Base-by-base conservation (phyloP, 108 stramenopile species). In the Tribonema minus region DNA sequence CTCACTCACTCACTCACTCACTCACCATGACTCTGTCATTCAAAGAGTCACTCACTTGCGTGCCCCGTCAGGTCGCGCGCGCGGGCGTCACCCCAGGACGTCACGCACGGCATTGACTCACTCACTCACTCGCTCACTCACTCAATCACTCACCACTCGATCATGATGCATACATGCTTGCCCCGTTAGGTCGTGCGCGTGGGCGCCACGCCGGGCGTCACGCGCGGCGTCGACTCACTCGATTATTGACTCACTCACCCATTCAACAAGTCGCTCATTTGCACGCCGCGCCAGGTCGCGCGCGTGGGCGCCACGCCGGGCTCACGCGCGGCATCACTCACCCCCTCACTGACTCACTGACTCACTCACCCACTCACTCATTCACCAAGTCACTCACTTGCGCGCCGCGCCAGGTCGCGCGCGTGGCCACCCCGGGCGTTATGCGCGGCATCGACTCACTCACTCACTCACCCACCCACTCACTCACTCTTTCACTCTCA, bases 141-240 rank as follows among this genome's bases (percentile, higher is more conserved):
- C 15, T 7, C 12, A 63, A 63, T 30, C 62, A 54, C 46, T 54
- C 46, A 54, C 46, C 9, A 54, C 46, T 54, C 46, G 20, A 9
- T 15, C 46, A 54, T 20, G 20, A 54, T 20, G 20, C 46, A 54
- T 15, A 9, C 9, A 54, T 20, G 20, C 46, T 54, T 20, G 9
- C 15, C 46, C 9, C 26, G 6, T 9, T 9, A 79, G 68, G 77
- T 79, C 25, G 77, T 64, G 1, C 67, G 68, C 12, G 77, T 79
- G 26, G 77, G 77, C 4, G 59, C 77, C 28, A 79, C 40, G 60
- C 77, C 79, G n/a, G 79, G 79, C 46, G 79, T 80, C 7, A 80
- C 79, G 40, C 68, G 79, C 20, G 58, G 69, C 36, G 62, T 64
- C 1, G 39, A 70, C 27, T 38, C 61, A n/a, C 68, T 80, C 79